A percentile compares a stretch with the other conserved stretches of the same genome.
Evolutionary conservation across 1,284 basidiomycete genomes (phyloP).

Genomic region (Hypsizygus ulmarius): DNA sequence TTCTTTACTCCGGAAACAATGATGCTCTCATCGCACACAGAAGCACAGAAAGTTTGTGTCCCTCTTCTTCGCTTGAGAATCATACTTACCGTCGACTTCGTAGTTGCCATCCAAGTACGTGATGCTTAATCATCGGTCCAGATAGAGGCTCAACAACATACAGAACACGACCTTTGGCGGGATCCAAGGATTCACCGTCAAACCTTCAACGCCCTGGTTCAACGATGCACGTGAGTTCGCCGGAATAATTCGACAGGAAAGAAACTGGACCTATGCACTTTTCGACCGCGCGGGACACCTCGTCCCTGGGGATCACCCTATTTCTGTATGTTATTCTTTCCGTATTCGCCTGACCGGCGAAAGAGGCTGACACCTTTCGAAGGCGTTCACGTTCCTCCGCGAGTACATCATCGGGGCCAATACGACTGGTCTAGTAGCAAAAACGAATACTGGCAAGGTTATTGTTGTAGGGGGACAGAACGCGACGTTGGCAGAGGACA

Average conservation of each 20-base stretch:
- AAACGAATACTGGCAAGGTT: slow-evolving; percentile 23
- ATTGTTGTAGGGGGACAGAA: slow-evolving; percentile 58
- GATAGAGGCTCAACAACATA: slow-evolving; percentile 1
- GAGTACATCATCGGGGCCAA: slow-evolving; percentile 61
- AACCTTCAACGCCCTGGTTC: slow-evolving; percentile 63
- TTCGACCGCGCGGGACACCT: slow-evolving; percentile 59
- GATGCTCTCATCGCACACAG: slow-evolving; percentile 63
- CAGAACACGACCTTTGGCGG: slow-evolving; percentile 76
- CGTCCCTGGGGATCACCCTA: slow-evolving; percentile 48
- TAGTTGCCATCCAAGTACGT: slow-evolving; percentile 62
- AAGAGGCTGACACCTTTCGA: slow-evolving; percentile 5
- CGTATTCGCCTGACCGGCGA: neutral
- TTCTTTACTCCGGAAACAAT: slow-evolving; percentile 68
- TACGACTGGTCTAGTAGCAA: slow-evolving; percentile 46
- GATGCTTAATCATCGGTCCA: slow-evolving; percentile 1
- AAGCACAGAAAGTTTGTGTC: slow-evolving; percentile 56
- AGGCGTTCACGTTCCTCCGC: slow-evolving; percentile 56
- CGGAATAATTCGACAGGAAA: slow-evolving; percentile 71
- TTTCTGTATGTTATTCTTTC: slow-evolving; percentile 39
- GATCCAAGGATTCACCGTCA: slow-evolving; percentile 65
- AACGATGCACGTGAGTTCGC: slow-evolving; percentile 58
- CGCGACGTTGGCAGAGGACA: slow-evolving; percentile 37
- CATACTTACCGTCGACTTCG: slow-evolving; percentile 7
- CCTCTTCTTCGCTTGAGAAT: slow-evolving; percentile 5
- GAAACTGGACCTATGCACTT: slow-evolving; percentile 64